A percentile compares a stretch with the other conserved stretches of the same genome.
Evolutionary conservation across 306 rosid genomes (phyloP).

Genomic region (Begonia peltatifolia): DNA sequence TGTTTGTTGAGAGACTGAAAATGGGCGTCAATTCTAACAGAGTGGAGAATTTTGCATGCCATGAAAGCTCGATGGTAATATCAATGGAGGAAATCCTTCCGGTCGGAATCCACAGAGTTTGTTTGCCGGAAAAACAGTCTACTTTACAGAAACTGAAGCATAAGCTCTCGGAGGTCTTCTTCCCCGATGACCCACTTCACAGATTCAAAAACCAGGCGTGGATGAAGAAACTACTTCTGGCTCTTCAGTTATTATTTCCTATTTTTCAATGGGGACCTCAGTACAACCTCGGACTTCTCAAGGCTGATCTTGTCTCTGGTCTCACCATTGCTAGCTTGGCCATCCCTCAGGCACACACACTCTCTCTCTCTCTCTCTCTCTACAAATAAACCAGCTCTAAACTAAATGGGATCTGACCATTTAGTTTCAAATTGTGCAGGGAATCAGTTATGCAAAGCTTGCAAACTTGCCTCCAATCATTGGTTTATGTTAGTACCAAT

Average conservation of each 20-base stretch:
- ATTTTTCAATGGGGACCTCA: constrained; percentile 78
- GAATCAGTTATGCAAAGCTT: constrained; percentile 96
- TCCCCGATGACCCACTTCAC: constrained; percentile 80
- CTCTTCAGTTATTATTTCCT: constrained; percentile 61
- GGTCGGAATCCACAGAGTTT: constrained; percentile 42
- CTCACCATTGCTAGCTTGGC: constrained; percentile 98
- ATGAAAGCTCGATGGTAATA: constrained; percentile 24
- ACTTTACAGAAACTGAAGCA: constrained; percentile 51
- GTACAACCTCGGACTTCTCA: constrained; percentile 40
- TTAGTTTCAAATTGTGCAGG: constrained; percentile 34
- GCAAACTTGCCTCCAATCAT: constrained; percentile 94
- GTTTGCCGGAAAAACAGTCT: constrained; percentile 49
- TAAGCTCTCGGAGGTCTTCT: constrained; percentile 65
- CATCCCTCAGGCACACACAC: constrained; percentile 63
- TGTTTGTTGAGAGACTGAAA: not conserved
- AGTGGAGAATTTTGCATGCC: constrained; percentile 45
- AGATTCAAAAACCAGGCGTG: constrained; percentile 52
- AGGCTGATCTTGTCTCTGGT: constrained; percentile 66
- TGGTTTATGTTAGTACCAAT: constrained; percentile 67
- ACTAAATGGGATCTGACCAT: not conserved
- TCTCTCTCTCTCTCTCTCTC: not conserved
- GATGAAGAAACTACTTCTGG: constrained; percentile 34
- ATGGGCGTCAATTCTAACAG: constrained; percentile 28
- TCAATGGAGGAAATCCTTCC: constrained; percentile 28
- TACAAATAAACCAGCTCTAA: not conserved